Evolutionary conservation across 2,329 filamentous ascomycete genomes (phyloP).

Genomic region (Ramichloridium luteum): DNA sequence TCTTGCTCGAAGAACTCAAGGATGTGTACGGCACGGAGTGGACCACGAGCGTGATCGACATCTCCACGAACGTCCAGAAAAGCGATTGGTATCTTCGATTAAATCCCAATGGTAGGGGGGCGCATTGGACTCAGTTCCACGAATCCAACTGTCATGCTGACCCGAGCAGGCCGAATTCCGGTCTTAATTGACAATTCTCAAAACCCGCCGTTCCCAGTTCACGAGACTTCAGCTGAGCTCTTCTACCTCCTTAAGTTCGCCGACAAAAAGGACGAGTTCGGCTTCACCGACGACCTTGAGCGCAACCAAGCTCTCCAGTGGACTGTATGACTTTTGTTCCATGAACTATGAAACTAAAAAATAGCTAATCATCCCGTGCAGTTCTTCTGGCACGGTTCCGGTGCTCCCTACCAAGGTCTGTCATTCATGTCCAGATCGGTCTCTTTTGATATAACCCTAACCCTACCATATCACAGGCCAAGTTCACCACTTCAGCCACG

Average conservation of each 20-base stretch:
- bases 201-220: slow-evolving; percentile 38
- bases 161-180: slow-evolving; percentile 32
- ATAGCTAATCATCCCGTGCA: no score
- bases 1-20: slow-evolving; percentile 44
- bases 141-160: no score
- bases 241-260: slow-evolving; percentile 40
- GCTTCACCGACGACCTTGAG: slow-evolving; percentile 41
- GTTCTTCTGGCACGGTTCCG: slow-evolving; percentile 41
- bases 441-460: no score
- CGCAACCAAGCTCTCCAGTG: slow-evolving; percentile 39
- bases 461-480: slow-evolving; percentile 23
- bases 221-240: slow-evolving; percentile 42
- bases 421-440: slow-evolving; percentile 2
- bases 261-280: slow-evolving; percentile 39
- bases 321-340: no score
- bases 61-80: slow-evolving; percentile 43
- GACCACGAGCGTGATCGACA: slow-evolving; percentile 38
- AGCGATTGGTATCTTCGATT: slow-evolving; percentile 42
- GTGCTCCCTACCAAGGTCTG: slow-evolving; percentile 34
- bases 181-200: slow-evolving; percentile 40
- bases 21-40: slow-evolving; percentile 38
- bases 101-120: slow-evolving; percentile 25
- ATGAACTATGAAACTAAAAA: no score
- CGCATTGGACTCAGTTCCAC: no score
- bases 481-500: slow-evolving; percentile 35